These are phyloP conservation scores for Metschnikowia henanensis DNA, from an alignment of 805 yeast species.

Conservation along the genomic window DNA sequence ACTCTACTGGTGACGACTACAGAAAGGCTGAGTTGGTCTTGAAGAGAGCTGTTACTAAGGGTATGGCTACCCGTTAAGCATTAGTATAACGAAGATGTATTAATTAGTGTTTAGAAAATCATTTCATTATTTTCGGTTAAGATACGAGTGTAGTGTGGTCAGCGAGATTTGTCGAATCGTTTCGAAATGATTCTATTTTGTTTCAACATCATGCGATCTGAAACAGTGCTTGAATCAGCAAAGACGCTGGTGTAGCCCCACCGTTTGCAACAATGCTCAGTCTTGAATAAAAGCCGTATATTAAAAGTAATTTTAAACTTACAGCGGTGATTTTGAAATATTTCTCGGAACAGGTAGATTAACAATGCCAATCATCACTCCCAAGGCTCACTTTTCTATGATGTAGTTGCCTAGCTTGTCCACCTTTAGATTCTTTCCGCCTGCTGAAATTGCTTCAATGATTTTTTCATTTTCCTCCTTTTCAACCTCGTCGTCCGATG, in stretches of 20 bases:
- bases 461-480: constrained; percentile 53
- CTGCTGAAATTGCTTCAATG: constrained; percentile 65
- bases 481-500: constrained; percentile 27
- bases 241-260: background rate
- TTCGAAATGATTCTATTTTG: no score
- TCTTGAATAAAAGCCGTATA: background rate
- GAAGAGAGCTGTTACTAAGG: constrained; percentile 99
- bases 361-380: no score
- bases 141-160: background rate
- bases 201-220: background rate
- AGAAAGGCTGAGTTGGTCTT: constrained; percentile 99
- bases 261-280: background rate
- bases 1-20: constrained; percentile 93
- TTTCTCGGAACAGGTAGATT: background rate
- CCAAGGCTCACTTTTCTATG: constrained; percentile 41
- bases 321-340: background rate
- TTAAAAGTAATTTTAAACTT: no score
- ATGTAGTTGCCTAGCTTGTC: constrained; percentile 84
- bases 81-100: constrained; percentile 16
- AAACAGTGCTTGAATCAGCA: no score
- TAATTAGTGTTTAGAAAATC: constrained; percentile 21
- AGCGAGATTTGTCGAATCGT: no score
- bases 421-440: constrained; percentile 67
- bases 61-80: constrained; percentile 94
- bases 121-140: constrained; percentile 13